A percentile compares a stretch with the other conserved stretches of the same genome.
Evolutionary conservation across 441 rosid species (phyloP).

Genomic region (Croton laevigatus): DNA sequence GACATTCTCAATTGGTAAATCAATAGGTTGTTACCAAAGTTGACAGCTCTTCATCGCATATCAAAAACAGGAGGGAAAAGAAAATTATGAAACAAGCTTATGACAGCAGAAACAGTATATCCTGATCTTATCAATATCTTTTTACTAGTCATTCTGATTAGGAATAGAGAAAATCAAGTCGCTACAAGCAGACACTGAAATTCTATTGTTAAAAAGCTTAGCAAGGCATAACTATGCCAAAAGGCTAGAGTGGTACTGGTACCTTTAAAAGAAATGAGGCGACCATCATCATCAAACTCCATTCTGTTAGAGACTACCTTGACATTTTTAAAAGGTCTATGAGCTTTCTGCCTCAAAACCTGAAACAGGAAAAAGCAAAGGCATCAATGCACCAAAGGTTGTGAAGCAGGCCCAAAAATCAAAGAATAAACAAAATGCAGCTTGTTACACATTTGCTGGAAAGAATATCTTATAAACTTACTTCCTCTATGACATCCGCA

Average conservation of each 20-base stretch:
- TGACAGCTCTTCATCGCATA: neutral
- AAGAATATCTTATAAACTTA: conserved; percentile 22
- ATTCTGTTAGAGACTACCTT: conserved; percentile 77
- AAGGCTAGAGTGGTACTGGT: conserved; percentile 19
- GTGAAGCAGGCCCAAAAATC: too few species aligned
- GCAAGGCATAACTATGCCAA: conserved; percentile 8
- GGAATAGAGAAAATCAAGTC: neutral
- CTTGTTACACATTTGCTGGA: neutral
- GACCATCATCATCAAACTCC: conserved; percentile 58
- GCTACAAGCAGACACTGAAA: neutral
- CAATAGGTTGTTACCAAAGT: too few species aligned
- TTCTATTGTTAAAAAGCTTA: neutral
- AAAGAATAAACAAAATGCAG: neutral
- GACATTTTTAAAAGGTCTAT: conserved; percentile 61
- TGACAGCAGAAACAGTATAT: neutral
- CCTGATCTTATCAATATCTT: neutral
- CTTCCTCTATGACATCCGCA: conserved; percentile 95
- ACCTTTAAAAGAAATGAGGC: conserved; percentile 77
- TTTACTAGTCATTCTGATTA: neutral
- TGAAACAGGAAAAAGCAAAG: conserved; percentile 22
- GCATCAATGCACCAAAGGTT: neutral
- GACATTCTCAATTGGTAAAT: neutral
- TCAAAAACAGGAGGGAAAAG: too few species aligned
- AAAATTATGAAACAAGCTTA: neutral
- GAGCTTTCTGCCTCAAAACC: conserved; percentile 87